Evolutionary conservation across 2,329 filamentous ascomycete species (phyloP), one percentile per base, ranked within the genome.

Genomic region (Fusarium luffae): DNA sequence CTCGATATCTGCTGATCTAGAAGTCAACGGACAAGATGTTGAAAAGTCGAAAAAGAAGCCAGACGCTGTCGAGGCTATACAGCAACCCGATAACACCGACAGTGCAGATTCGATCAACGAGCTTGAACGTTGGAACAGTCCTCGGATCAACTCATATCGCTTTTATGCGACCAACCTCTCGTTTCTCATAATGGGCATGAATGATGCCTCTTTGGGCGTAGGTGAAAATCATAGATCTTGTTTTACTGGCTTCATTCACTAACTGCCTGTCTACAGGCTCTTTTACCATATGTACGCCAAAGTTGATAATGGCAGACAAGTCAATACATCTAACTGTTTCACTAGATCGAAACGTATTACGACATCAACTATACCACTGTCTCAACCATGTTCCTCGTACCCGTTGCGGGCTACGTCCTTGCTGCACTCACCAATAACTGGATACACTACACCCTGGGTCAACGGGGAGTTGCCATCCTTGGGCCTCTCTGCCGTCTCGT

Each of bases 391-490:
- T 93, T 92, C 76, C 81, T 92, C 13, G 85, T 90, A 1, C 89
- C 90, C 0, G 88, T 92, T 50, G 80, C 86, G 5, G 90, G 90
- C 48, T 93, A 92, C 78, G 83, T 87, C 16, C 72, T 85, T 4
- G 89, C 90, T 2, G 90, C 89, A 2, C 78, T 92, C 2, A 75
- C 86, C 51, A 93, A 92, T 77, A 91, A 90, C 74, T 78, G 79
- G 12, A 84, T 93, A 47, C 91, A 92, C 77, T 82, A 89, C 71
- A 82, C 81, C 40, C 82, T 89, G 51, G 92, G 93, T 37, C 92
- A 93, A 75, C 86, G 90, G 18, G 92, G 92, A 12, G 86, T 94
- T 12, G 91, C 92, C 13, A 75, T 92, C 52, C 77, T 93, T 7
- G 89, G 85, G 0, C 89, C 92, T 0, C 62, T 84, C 13, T 88